Conservation (phyloP, 75 land plant species). For the Selaginella tamariscina region DNA sequence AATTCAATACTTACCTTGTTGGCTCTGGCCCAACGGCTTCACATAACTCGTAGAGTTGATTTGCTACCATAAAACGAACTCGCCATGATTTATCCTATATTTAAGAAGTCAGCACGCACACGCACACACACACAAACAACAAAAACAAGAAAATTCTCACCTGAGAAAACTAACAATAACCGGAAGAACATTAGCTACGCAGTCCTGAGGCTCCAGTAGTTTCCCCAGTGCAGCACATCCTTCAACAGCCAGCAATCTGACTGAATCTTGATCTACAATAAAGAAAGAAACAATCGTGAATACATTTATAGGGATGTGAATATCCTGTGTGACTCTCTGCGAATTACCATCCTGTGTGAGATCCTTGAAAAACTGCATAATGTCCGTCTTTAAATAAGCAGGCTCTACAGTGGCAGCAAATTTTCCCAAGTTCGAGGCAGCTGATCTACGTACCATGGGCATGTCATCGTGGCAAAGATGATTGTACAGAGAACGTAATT, state of each 20-base stretch:
- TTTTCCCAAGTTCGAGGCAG: slow-evolving; percentile 82
- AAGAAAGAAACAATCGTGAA: not conserved
- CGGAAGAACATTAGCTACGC: slow-evolving; percentile 70
- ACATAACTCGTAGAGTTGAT: slow-evolving; percentile 89
- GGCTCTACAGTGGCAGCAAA: slow-evolving; percentile 89
- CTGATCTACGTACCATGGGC: slow-evolving; percentile 94
- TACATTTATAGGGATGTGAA: too few species aligned
- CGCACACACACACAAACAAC: not conserved
- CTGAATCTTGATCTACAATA: slow-evolving; percentile 82
- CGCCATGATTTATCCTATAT: slow-evolving; percentile 94
- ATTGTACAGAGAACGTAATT: slow-evolving; percentile 56
- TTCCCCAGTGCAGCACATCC: slow-evolving; percentile 84
- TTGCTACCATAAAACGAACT: slow-evolving; percentile 96
- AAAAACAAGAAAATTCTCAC: slow-evolving; percentile 21
- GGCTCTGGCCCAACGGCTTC: slow-evolving; percentile 96
- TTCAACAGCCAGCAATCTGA: slow-evolving; percentile 69
- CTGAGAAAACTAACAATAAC: slow-evolving; percentile 79
- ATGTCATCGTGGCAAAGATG: slow-evolving; percentile 92
- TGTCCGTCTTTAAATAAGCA: slow-evolving; percentile 50
- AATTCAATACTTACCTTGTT: slow-evolving; percentile 42
- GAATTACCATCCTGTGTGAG: slow-evolving; percentile 75
- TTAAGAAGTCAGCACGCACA: not conserved
- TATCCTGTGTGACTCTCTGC: not conserved
- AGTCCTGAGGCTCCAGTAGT: slow-evolving; percentile 76
- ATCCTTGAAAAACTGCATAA: slow-evolving; percentile 75